These are phyloP conservation scores for Nemania bipapillata DNA, from an alignment of 2,329 filamentous ascomycete genomes.

Conservation along the genomic window DNA sequence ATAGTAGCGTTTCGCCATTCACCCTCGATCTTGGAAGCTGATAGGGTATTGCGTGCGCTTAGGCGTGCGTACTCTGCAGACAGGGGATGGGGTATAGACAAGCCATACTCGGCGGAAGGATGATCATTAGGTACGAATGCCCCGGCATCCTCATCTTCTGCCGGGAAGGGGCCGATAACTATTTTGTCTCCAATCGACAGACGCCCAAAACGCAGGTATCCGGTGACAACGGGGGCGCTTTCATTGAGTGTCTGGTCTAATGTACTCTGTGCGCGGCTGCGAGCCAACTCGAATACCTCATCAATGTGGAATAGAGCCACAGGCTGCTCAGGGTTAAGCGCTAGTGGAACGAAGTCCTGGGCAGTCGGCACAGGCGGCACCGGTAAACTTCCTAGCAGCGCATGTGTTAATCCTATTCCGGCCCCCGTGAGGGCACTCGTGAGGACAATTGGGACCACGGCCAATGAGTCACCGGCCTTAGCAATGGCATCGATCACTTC, in stretches of 20 bases:
- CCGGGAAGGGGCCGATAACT: slow-evolving; percentile 79
- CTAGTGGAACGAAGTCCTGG: slow-evolving; percentile 65
- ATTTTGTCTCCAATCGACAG: slow-evolving; percentile 82
- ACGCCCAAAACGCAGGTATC: slow-evolving; percentile 81
- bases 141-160: slow-evolving; percentile 62
- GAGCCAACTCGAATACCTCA: slow-evolving; percentile 82
- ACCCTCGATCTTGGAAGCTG: slow-evolving; percentile 64
- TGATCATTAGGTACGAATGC: slow-evolving; percentile 58
- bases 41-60: slow-evolving; percentile 64
- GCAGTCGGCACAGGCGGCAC: slow-evolving; percentile 68
- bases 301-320: slow-evolving; percentile 85
- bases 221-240: slow-evolving; percentile 74
- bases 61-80: slow-evolving; percentile 65
- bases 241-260: slow-evolving; percentile 41
- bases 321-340: slow-evolving; percentile 69
- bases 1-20: slow-evolving; percentile 86
- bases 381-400: slow-evolving; percentile 79
- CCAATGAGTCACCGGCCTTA: slow-evolving; percentile 55
- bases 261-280: slow-evolving; percentile 64
- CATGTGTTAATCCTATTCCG: slow-evolving; percentile 84
- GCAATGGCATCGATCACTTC: slow-evolving; percentile 63
- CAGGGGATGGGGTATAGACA: slow-evolving; percentile 65
- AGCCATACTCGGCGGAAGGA: slow-evolving; percentile 60
- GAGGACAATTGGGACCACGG: slow-evolving; percentile 82
- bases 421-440: slow-evolving; percentile 87